These are phyloP conservation scores for Neurospora crassa DNA, from an alignment of 2,329 filamentous ascomycete species.

Conservation along the genomic window DNA sequence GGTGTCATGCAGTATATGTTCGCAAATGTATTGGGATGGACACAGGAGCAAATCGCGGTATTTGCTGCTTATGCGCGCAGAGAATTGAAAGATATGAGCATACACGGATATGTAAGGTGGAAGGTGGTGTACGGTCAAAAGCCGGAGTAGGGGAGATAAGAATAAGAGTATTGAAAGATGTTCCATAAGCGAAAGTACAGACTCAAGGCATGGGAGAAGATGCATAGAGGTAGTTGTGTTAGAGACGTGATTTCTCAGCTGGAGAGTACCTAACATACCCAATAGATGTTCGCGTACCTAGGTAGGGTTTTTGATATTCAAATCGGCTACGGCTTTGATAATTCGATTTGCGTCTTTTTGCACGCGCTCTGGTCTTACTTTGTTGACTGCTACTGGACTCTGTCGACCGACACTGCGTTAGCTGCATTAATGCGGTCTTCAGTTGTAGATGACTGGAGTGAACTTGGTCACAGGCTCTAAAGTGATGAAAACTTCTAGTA, in stretches of 20 bases:
- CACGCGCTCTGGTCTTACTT: not conserved
- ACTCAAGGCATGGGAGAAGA: not conserved
- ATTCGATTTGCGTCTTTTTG: not conserved
- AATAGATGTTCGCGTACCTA: not conserved
- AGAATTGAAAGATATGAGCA: slow-evolving; percentile 9
- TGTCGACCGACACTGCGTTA: not conserved
- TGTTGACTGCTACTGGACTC: no score
- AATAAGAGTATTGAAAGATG: not conserved
- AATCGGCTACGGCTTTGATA: not conserved
- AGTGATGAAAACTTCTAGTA: no score
- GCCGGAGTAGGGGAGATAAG: slow-evolving; percentile 23
- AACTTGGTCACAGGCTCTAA: no score
- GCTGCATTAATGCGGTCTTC: not conserved
- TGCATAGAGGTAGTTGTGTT: not conserved
- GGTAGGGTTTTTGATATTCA: not conserved
- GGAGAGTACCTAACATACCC: not conserved
- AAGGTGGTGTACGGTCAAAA: slow-evolving; percentile 6
- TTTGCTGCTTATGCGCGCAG: slow-evolving; percentile 11
- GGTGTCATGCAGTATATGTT: slow-evolving; percentile 27
- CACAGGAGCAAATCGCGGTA: slow-evolving; percentile 10
- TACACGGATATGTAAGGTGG: slow-evolving; percentile 3
- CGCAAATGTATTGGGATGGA: slow-evolving; percentile 12
- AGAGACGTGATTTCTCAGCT: not conserved
- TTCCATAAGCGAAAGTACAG: not conserved
- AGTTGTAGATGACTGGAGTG: no score